Base-by-base conservation (phyloP, 2,329 filamentous ascomycete genomes). In the Zasmidium cellare region DNA sequence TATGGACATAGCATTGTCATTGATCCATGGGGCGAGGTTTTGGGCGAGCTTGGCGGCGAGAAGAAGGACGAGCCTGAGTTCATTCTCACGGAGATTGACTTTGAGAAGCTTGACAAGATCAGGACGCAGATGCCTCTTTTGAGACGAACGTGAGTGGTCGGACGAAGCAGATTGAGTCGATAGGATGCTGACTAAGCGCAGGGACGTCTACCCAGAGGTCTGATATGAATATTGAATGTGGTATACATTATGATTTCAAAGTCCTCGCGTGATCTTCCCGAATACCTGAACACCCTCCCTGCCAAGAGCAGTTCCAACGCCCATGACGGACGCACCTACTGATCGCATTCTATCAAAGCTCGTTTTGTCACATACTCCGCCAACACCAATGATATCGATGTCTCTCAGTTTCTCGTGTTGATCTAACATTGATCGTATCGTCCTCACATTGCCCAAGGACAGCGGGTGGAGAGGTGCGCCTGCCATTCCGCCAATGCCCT, bases 1-100 rank as follows among this genome's bases (percentile, higher is more conserved):
- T 96, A 94, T 75, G 93, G 93, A 0, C 88, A 91, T 71, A 90
- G 89, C 66, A 85, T 96, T 78, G 88, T 96, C 48, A 82, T 97
- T 23, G 88, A 90, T 72, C 92, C 93, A 0, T 96, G 92, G 91
- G 93, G 93, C 0, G 82, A 84, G 56, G 82, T 97, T 1, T 71
- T 91, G 44, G 82, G 87, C 2, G 81, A 88, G 69, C 80, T 87
- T 69, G 81, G 80, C 44, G 87, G 85, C 0, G 57, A 75, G 63
- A 59, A 68, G 65, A 65, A 72, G 67, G 69, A 67, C 58, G 73
- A 73, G 62, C 75, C 76, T 0, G 75, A 77, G 64, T 72, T 81
- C 51, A 73, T 75, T 11, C 63, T 76, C 53, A 77, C 69, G 1
- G 69, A 73, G 46, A 72, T 75, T 23, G 68, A 79, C 52, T 67